Percentiles rank a stretch among this genome's conserved stretches.
Evolutionary conservation across 495 filamentous ascomycete species (phyloP).

Genomic region (Physcia stellaris): DNA sequence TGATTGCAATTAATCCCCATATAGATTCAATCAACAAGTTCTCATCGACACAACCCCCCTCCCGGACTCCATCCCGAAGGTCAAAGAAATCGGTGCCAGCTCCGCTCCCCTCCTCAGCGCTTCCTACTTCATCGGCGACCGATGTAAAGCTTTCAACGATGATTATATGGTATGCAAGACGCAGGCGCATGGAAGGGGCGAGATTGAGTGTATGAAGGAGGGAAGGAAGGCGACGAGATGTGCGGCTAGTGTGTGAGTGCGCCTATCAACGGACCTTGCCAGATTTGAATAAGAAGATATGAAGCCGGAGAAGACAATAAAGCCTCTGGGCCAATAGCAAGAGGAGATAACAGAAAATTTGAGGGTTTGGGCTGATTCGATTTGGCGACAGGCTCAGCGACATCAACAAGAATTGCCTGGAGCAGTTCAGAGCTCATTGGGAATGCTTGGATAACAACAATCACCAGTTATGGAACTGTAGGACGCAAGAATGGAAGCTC

Average conservation of each 20-base stretch:
- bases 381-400: slow-evolving; percentile 64
- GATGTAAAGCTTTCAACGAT: slow-evolving; percentile 91
- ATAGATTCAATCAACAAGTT: slow-evolving; percentile 82
- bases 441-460: slow-evolving; percentile 94
- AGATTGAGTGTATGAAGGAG: slow-evolving; percentile 90
- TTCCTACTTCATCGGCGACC: slow-evolving; percentile 92
- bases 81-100: slow-evolving; percentile 79
- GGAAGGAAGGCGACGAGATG: slow-evolving; percentile 92
- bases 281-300: background rate
- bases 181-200: slow-evolving; percentile 72
- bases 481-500: slow-evolving; percentile 59
- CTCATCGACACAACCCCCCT: slow-evolving; percentile 95
- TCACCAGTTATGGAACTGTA: slow-evolving; percentile 88
- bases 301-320: background rate
- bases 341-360: too few species aligned
- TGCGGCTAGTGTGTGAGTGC: slow-evolving; percentile 84
- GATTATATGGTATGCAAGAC: slow-evolving; percentile 99
- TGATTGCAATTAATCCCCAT: background rate
- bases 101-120: slow-evolving; percentile 85
- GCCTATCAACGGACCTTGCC: too few species aligned
- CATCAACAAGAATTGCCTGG: slow-evolving; percentile 87
- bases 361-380: slow-evolving; percentile 11
- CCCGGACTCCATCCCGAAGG: slow-evolving; percentile 76
- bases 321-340: too few species aligned
- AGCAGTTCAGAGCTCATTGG: slow-evolving; percentile 87